Evolutionary conservation across 768 basidiomycete species (phyloP).

Genomic region (Piloderma croceum): DNA sequence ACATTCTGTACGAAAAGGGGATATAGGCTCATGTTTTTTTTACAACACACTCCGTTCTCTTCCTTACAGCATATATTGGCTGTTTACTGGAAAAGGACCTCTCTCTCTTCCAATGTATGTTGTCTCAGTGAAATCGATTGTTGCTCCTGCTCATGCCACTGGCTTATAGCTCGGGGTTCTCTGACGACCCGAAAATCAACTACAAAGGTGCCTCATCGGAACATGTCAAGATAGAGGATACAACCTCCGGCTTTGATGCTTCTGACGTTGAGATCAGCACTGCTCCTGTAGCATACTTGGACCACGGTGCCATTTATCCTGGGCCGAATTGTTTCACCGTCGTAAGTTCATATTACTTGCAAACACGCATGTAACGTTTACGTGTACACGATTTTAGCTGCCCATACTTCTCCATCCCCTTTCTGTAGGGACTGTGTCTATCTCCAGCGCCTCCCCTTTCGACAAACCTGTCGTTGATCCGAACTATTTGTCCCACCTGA

Average conservation of each 20-base stretch:
- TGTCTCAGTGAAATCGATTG: too few species aligned
- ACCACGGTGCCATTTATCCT: conserved; percentile 1
- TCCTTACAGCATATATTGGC: too few species aligned
- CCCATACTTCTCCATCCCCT: conserved; percentile 13
- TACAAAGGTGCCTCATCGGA: too few species aligned
- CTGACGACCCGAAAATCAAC: too few species aligned
- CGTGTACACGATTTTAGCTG: neutral
- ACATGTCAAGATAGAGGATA: too few species aligned
- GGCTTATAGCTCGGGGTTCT: too few species aligned
- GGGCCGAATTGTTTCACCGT: neutral
- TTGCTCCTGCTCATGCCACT: too few species aligned
- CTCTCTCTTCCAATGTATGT: too few species aligned
- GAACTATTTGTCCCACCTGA: conserved; percentile 12
- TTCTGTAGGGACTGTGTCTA: conserved; percentile 7
- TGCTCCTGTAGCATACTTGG: conserved; percentile 9
- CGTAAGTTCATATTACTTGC: neutral
- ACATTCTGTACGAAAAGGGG: neutral
- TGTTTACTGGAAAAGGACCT: too few species aligned
- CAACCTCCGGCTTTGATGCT: conserved; percentile 8
- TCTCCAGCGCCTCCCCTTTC: conserved; percentile 8
- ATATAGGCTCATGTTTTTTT: neutral
- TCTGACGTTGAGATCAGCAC: conserved; percentile 9
- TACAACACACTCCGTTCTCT: too few species aligned
- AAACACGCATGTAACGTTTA: neutral
- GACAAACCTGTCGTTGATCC: conserved; percentile 13